Conservation (phyloP, 805 yeast species). For the Pichia nanzhaoensis region DNA sequence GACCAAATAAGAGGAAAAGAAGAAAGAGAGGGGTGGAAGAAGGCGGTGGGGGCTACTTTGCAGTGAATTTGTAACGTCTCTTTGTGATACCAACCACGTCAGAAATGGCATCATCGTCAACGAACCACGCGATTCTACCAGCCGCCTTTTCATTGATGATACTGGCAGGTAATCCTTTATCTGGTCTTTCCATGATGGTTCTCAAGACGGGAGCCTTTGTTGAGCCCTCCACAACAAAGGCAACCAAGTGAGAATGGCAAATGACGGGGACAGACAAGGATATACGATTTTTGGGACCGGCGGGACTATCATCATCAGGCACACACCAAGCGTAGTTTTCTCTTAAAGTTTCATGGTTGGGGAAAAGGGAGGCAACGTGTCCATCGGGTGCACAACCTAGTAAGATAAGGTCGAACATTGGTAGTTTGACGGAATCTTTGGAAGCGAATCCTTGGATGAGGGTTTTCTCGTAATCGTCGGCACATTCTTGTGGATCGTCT, state of each 20-base stretch:
- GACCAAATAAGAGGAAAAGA: no score
- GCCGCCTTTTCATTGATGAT: constrained; percentile 96
- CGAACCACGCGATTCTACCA: constrained; percentile 95
- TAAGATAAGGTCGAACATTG: constrained; percentile 85
- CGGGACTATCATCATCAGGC: constrained; percentile 87
- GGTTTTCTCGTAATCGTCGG: constrained; percentile 84
- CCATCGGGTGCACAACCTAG: constrained; percentile 99
- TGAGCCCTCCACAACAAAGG: constrained; percentile 94
- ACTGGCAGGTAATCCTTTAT: constrained; percentile 89
- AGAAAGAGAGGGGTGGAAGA: no score
- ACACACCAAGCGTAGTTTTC: constrained; percentile 94
- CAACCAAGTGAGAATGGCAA: constrained; percentile 85
- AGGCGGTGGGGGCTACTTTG: not conserved
- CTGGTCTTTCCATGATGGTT: constrained; percentile 93
- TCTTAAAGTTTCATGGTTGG: constrained; percentile 80
- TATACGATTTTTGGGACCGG: constrained; percentile 79
- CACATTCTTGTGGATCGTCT: constrained; percentile 83
- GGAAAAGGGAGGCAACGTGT: constrained; percentile 94
- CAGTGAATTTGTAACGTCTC: constrained; percentile 55
- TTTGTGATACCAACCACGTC: constrained; percentile 66
- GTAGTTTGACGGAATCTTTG: constrained; percentile 91
- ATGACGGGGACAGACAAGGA: constrained; percentile 91
- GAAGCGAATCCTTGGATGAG: constrained; percentile 88
- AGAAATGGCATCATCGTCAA: constrained; percentile 83
- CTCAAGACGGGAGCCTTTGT: constrained; percentile 90